phyloP scores from a whole-genome alignment of 2,329 filamentous ascomycete species.

The Cercospora sp. region DNA sequence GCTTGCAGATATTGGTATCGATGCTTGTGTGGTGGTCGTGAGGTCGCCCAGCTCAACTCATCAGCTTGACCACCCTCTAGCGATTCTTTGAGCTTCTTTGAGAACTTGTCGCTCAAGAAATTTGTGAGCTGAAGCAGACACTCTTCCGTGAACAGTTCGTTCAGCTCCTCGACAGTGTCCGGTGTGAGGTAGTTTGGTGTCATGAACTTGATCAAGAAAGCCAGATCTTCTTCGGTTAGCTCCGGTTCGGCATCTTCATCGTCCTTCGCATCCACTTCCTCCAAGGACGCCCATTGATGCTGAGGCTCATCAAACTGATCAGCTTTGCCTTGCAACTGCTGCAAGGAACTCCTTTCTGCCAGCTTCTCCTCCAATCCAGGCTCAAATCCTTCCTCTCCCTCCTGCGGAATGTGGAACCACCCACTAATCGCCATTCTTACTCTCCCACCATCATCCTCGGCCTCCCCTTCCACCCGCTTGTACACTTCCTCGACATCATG shows the following conservation, averaged over 20 bases:
- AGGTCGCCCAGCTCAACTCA: slow-evolving; percentile 42
- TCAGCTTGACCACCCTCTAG: slow-evolving; percentile 64
- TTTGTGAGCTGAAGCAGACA: slow-evolving; percentile 80
- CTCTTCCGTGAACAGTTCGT: slow-evolving; percentile 75
- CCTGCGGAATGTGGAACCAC: slow-evolving; percentile 97
- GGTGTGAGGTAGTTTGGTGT: slow-evolving; percentile 88
- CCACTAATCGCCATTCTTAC: slow-evolving; percentile 97
- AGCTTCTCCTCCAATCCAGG: slow-evolving; percentile 85
- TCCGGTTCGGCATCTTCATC: slow-evolving; percentile 61
- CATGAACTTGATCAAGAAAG: slow-evolving; percentile 88
- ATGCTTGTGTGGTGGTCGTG: slow-evolving; percentile 91
- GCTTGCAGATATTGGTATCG: slow-evolving; percentile 78
- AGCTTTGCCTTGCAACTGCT: slow-evolving; percentile 88
- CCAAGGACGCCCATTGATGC: slow-evolving; percentile 54
- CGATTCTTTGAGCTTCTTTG: slow-evolving; percentile 67
- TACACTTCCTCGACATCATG: slow-evolving; percentile 99
- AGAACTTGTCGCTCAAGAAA: slow-evolving; percentile 78
- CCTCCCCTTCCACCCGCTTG: slow-evolving; percentile 60
- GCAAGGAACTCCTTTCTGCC: slow-evolving; percentile 84
- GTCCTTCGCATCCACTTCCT: slow-evolving; percentile 47
- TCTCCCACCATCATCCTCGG: slow-evolving; percentile 68
- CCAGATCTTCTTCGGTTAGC: slow-evolving; percentile 77
- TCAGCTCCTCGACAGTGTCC: slow-evolving; percentile 81
- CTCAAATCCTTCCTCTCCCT: slow-evolving; percentile 89
- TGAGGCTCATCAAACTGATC: slow-evolving; percentile 85